Percentiles rank a stretch among this genome's conserved stretches.
Conservation (phyloP, 1,284 basidiomycete species). For the Paramarasmius palmivorus region DNA sequence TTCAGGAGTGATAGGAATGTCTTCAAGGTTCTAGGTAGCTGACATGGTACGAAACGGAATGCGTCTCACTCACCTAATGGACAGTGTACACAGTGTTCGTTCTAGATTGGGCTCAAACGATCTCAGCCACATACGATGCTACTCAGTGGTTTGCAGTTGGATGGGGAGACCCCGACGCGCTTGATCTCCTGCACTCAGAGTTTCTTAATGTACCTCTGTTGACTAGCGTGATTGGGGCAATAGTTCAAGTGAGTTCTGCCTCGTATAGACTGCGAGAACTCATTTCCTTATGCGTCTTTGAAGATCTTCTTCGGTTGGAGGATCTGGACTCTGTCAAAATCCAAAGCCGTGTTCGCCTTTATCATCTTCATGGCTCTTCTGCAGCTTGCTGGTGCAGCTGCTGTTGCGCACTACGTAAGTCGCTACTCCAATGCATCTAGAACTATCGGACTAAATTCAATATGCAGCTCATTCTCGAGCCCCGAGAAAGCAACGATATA, state of each 20-base stretch:
- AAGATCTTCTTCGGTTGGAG: constrained; percentile 22
- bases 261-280: neutral
- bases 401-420: constrained; percentile 15
- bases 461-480: neutral
- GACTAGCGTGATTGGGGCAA: constrained; percentile 18
- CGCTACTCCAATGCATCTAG: neutral
- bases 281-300: no score
- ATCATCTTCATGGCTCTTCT: constrained; percentile 13
- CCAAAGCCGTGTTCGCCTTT: constrained; percentile 5
- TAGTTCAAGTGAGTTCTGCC: constrained; percentile 17
- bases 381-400: constrained; percentile 15
- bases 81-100: constrained; percentile 21
- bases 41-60: no score
- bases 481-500: constrained; percentile 12
- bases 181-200: constrained; percentile 13
- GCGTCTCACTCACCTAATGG: neutral
- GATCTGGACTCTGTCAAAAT: constrained; percentile 17
- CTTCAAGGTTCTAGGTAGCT: constrained; percentile 18
- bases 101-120: constrained; percentile 21
- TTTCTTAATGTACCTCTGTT: constrained; percentile 21
- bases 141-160: constrained; percentile 23
- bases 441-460: neutral
- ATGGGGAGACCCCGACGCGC: constrained; percentile 16
- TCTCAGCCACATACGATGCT: constrained; percentile 19
- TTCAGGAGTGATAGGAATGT: constrained; percentile 15